These are phyloP conservation scores for Aspergillus thermomutatus DNA, from an alignment of 2,329 filamentous ascomycete genomes.

Conservation along the genomic window DNA sequence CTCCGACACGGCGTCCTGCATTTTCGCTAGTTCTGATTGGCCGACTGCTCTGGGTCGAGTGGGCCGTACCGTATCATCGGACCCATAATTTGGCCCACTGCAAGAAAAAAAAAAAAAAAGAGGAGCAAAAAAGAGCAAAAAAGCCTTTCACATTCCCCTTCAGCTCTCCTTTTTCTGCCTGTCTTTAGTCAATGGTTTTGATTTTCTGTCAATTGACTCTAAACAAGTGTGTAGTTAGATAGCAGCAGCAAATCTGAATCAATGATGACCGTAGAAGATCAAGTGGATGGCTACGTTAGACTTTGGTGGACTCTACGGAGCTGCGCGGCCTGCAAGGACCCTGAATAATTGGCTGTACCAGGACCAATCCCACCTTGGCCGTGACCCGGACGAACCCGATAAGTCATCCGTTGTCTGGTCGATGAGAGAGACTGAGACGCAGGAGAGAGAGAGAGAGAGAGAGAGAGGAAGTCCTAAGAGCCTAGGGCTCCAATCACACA, in stretches of 20 bases:
- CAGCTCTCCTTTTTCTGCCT: neutral
- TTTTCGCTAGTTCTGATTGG: slow-evolving; percentile 10
- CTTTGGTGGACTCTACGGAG: slow-evolving; percentile 7
- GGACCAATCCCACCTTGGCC: slow-evolving; percentile 12
- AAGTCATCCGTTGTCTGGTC: neutral
- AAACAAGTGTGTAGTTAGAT: neutral
- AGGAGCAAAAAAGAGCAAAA: too few relatives aligned
- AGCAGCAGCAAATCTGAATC: too few relatives aligned
- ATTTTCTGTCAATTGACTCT: neutral
- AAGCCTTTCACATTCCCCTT: too few relatives aligned
- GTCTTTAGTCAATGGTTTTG: neutral
- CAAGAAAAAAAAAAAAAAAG: slow-evolving; percentile 1
- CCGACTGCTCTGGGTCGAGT: neutral
- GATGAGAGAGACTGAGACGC: too few relatives aligned
- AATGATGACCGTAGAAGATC: slow-evolving; percentile 5
- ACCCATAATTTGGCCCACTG: slow-evolving; percentile 10
- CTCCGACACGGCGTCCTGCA: slow-evolving; percentile 16
- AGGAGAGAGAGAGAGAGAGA: slow-evolving; percentile 8
- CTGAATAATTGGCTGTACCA: slow-evolving; percentile 17
- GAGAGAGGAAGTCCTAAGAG: slow-evolving; percentile 7
- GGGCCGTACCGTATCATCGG: slow-evolving; percentile 16
- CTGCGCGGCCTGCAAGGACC: slow-evolving; percentile 4
- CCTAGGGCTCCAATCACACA: slow-evolving; percentile 19
- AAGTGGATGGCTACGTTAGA: slow-evolving; percentile 10
- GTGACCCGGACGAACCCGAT: slow-evolving; percentile 22